Conservation (phyloP, 1,284 basidiomycete genomes). For the Puccinia horiana region DNA sequence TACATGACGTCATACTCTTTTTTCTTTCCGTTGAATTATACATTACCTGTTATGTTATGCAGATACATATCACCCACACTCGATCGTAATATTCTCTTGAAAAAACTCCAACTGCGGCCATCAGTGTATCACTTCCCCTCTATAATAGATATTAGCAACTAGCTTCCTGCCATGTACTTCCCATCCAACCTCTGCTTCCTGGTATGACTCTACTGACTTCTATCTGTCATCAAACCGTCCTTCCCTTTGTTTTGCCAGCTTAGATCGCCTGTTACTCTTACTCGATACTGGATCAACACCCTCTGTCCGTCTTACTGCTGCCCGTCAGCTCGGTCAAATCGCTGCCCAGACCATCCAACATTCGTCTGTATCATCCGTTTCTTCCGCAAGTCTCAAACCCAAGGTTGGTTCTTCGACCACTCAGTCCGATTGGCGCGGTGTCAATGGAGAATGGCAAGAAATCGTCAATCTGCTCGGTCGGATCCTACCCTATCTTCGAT, state of each 20-base stretch:
- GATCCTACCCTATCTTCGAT: slow-evolving; percentile 82
- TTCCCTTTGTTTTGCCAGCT: slow-evolving; percentile 60
- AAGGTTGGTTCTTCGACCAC: slow-evolving; percentile 48
- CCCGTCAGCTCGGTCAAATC: slow-evolving; percentile 86
- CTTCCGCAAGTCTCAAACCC: slow-evolving; percentile 50
- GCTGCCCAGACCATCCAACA: slow-evolving; percentile 71
- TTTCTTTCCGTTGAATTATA: background rate
- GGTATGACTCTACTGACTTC: background rate
- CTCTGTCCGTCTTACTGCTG: slow-evolving; percentile 82
- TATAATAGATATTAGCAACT: no score
- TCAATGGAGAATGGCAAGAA: slow-evolving; percentile 75
- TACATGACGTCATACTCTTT: background rate
- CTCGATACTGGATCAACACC: slow-evolving; percentile 85
- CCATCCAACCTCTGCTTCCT: background rate
- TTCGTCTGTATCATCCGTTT: slow-evolving; percentile 50
- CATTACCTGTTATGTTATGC: background rate
- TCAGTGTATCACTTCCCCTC: background rate
- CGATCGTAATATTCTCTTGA: background rate
- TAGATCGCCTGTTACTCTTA: slow-evolving; percentile 86
- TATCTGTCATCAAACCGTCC: background rate
- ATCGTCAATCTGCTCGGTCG: slow-evolving; percentile 78
- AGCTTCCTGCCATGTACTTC: no score
- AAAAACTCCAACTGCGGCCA: background rate
- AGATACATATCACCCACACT: background rate
- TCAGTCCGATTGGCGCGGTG: slow-evolving; percentile 55